A percentile compares a stretch with the other conserved stretches of the same genome.
phyloP scores from a whole-genome alignment of 176 grass and related monocot genomes.

The Bromus sterilis region DNA sequence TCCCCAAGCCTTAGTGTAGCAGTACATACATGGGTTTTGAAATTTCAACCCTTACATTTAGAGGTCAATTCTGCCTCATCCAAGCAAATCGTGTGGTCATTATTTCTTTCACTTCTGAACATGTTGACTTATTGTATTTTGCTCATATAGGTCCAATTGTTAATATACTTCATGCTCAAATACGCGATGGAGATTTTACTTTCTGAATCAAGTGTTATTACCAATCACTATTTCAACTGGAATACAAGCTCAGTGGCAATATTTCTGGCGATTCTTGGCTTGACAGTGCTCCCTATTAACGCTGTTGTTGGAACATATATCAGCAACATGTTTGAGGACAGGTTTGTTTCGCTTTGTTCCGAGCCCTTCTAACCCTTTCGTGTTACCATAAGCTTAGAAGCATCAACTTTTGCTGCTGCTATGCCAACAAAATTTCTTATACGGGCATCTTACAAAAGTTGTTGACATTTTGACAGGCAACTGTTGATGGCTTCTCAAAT shows the following conservation, averaged over 20 bases:
- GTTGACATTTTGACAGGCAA: constrained; percentile 49
- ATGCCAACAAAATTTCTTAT: not conserved
- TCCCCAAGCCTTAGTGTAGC: not conserved
- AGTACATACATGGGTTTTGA: not conserved
- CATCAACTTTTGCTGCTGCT: not conserved
- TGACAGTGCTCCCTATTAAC: constrained; percentile 93
- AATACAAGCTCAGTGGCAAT: constrained; percentile 85
- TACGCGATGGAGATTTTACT: constrained; percentile 98
- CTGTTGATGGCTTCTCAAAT: constrained; percentile 84
- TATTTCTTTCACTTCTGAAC: not conserved
- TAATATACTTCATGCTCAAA: constrained; percentile 99
- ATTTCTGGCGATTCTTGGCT: constrained; percentile 86
- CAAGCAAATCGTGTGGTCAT: not conserved
- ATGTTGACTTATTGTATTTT: not conserved
- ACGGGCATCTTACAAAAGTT: not conserved
- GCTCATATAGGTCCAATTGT: constrained; percentile 66
- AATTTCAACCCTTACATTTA: not conserved
- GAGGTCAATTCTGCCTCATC: not conserved
- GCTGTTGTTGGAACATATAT: constrained; percentile 94
- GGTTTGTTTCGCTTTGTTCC: constrained; percentile 35
- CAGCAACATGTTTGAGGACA: constrained; percentile 98
- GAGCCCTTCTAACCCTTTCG: not conserved
- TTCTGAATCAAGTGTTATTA: constrained; percentile 94
- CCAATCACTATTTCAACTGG: constrained; percentile 88
- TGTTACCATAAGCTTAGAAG: not conserved